phyloP scores from a whole-genome alignment of 192 early-diverging fungal genomes.

The Bifiguratus adelaidae region DNA sequence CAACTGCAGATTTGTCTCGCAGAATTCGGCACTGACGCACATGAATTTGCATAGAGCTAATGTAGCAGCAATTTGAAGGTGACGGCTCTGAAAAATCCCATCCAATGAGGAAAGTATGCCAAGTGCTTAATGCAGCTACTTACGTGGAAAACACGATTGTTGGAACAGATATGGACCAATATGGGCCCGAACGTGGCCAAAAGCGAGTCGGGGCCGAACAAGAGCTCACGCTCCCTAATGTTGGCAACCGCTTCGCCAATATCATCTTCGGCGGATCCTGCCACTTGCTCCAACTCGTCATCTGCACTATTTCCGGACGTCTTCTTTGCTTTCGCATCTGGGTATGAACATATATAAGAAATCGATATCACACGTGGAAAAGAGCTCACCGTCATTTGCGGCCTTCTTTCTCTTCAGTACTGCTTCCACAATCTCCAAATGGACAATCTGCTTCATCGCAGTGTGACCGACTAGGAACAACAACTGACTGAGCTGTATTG shows the following conservation, averaged over 20 bases:
- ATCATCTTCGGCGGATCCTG: constrained; percentile 91
- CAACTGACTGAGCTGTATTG: constrained; percentile 76
- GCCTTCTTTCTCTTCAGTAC: constrained; percentile 84
- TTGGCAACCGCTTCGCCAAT: constrained; percentile 78
- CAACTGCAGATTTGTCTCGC: constrained; percentile 84
- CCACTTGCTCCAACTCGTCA: constrained; percentile 90
- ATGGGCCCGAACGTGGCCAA: constrained; percentile 75
- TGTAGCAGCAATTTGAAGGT: constrained; percentile 82
- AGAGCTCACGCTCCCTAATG: constrained; percentile 86
- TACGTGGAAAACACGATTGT: constrained; percentile 75
- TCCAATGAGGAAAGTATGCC: not conserved
- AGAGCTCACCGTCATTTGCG: constrained; percentile 9
- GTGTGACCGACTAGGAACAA: constrained; percentile 92
- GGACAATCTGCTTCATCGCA: constrained; percentile 93
- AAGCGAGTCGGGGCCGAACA: constrained; percentile 70
- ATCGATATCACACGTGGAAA: not conserved
- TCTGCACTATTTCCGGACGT: constrained; percentile 33
- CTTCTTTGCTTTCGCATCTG: constrained; percentile 21
- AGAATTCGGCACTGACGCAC: constrained; percentile 93
- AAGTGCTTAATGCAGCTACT: constrained; percentile 1
- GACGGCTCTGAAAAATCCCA: constrained; percentile 48
- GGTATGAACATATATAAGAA: constrained; percentile 2
- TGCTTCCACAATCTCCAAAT: constrained; percentile 87
- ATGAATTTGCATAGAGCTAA: constrained; percentile 92
- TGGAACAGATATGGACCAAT: constrained; percentile 68